These are phyloP conservation scores for Ampelomyces quisqualis DNA, from an alignment of 2,329 filamentous ascomycete species.

Conservation along the genomic window DNA sequence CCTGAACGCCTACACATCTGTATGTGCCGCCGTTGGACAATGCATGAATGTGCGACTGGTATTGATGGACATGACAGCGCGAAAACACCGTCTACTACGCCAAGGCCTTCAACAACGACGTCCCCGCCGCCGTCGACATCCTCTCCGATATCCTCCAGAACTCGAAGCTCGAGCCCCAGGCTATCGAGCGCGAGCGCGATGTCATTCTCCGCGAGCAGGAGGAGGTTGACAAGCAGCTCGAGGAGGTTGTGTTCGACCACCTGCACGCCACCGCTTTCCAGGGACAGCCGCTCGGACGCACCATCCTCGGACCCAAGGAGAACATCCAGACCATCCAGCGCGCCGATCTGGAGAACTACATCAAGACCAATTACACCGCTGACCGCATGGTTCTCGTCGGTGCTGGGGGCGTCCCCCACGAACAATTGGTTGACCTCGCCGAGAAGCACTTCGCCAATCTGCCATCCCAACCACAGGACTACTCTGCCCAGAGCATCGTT, in stretches of 20 bases:
- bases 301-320: constrained; percentile 94
- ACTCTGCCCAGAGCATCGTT: constrained; percentile 68
- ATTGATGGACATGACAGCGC: constrained; percentile 59
- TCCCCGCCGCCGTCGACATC: constrained; percentile 95
- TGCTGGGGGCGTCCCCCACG: constrained; percentile 89
- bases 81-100: constrained; percentile 99
- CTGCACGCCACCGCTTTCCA: constrained; percentile 98
- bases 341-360: constrained; percentile 89
- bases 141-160: constrained; percentile 99
- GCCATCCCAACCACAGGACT: constrained; percentile 72
- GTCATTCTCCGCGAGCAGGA: constrained; percentile 98
- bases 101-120: constrained; percentile 97
- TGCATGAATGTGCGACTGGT: not conserved
- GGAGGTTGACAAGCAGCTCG: constrained; percentile 99
- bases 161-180: constrained; percentile 90
- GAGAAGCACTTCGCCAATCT: constrained; percentile 91
- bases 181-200: constrained; percentile 96
- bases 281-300: constrained; percentile 92
- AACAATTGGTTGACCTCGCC: constrained; percentile 90
- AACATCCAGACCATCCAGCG: constrained; percentile 97
- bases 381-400: constrained; percentile 99
- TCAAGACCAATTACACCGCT: constrained; percentile 99
- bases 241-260: constrained; percentile 99
- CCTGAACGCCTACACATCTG: constrained; percentile 98
- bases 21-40: constrained; percentile 51